phyloP scores from a whole-genome alignment of 176 grass and related monocot genomes.

The Musa schizocarpa region DNA sequence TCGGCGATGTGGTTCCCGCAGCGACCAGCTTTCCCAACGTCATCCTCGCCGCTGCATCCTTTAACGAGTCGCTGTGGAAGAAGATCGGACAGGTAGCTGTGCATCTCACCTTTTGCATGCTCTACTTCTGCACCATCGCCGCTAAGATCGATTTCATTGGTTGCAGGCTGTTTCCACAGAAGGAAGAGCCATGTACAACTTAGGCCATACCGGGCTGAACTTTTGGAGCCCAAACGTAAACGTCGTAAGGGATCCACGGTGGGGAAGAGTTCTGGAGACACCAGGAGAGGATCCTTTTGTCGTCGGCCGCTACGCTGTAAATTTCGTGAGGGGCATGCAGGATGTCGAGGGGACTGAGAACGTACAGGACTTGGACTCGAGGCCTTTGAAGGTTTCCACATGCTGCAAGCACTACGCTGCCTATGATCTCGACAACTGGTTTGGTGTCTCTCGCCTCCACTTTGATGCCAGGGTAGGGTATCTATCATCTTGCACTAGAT shows the following conservation, averaged over 20 bases:
- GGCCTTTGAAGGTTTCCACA: not conserved
- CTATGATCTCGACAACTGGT: constrained; percentile 5
- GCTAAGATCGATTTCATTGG: not conserved
- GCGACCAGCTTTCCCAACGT: constrained; percentile 62
- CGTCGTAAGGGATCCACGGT: not conserved
- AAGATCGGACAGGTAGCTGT: constrained; percentile 35
- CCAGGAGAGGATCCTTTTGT: constrained; percentile 6
- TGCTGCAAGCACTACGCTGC: constrained; percentile 12
- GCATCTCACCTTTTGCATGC: not conserved
- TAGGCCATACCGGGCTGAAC: constrained; percentile 1
- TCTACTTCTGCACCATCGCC: not conserved
- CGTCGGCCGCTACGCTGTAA: constrained; percentile 1
- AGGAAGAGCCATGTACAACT: constrained; percentile 1
- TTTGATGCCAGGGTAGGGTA: not conserved
- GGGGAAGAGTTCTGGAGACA: constrained; percentile 5
- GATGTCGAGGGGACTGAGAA: not conserved
- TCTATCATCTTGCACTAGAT: too few species aligned
- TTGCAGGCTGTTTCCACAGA: not conserved
- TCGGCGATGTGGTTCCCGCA: constrained; percentile 38
- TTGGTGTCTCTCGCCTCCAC: not conserved
- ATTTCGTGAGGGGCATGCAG: constrained; percentile 11
- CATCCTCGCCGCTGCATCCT: constrained; percentile 39
- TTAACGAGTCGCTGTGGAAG: constrained; percentile 43
- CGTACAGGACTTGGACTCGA: not conserved
- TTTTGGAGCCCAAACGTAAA: constrained; percentile 8